A percentile compares a stretch with the other conserved stretches of the same genome.
Conservation (phyloP, 805 yeast genomes). For the Ogataea saltuana region DNA sequence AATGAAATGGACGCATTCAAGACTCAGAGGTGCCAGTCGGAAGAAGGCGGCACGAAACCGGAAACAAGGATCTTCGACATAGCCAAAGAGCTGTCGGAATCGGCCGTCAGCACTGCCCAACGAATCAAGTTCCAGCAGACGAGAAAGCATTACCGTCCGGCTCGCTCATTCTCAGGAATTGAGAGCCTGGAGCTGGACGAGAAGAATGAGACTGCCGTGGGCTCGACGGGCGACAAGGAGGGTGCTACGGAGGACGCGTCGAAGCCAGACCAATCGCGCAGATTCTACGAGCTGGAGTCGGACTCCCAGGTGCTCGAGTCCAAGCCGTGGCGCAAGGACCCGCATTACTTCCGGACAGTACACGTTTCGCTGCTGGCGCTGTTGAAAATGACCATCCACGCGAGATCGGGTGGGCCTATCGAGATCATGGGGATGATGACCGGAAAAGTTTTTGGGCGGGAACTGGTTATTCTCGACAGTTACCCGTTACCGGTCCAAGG, state of each 20-base stretch:
- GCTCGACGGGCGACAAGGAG: not conserved
- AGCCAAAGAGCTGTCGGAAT: conserved; percentile 1
- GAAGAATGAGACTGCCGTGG: not conserved
- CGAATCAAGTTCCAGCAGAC: not conserved
- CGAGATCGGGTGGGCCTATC: conserved; percentile 78
- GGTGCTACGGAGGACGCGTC: too few species aligned
- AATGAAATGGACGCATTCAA: not conserved
- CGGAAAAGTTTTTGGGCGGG: conserved; percentile 62
- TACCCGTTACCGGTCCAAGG: conserved; percentile 93
- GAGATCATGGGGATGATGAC: conserved; percentile 96
- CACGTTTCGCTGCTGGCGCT: conserved; percentile 71
- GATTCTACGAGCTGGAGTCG: conserved; percentile 18
- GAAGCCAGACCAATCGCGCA: conserved; percentile 5
- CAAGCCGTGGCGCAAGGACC: conserved; percentile 59
- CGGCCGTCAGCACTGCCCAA: not conserved
- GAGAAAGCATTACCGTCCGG: not conserved
- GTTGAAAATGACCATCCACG: conserved; percentile 76
- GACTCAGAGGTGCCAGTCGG: not conserved
- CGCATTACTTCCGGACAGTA: conserved; percentile 60
- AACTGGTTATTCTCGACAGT: conserved; percentile 73
- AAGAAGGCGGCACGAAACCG: not conserved
- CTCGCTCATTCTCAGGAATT: not conserved
- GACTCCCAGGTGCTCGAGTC: conserved; percentile 17
- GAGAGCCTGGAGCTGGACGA: conserved; percentile 7
- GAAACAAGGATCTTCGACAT: not conserved